phyloP scores from a whole-genome alignment of 164 flowering plant species.

The Vitis amurensis region DNA sequence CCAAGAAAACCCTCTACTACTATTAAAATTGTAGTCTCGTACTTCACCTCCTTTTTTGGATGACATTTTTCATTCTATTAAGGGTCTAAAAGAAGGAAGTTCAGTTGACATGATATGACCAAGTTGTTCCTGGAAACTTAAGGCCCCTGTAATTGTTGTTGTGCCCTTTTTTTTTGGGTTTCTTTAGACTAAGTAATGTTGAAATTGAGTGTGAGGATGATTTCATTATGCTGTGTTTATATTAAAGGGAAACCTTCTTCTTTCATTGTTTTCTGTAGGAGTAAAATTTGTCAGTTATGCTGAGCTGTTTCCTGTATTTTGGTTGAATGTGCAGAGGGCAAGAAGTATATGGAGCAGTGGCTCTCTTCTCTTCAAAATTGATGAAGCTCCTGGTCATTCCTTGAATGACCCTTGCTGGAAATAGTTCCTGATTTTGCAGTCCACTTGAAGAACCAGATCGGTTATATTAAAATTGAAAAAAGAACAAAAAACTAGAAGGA shows the following conservation, averaged over 20 bases:
- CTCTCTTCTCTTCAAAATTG: conserved; percentile 44
- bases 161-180: not conserved
- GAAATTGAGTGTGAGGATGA: not conserved
- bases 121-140: not conserved
- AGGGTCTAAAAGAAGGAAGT: too few species aligned
- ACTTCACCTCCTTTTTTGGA: not conserved
- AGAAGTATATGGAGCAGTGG: conserved; percentile 44
- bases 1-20: not conserved
- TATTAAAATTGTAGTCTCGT: not conserved
- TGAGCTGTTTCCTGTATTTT: conserved; percentile 7
- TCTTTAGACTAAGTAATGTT: not conserved
- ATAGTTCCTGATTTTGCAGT: too few species aligned
- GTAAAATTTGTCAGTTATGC: not conserved
- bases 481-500: not conserved
- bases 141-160: not conserved
- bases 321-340: conserved; percentile 31
- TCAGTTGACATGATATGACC: not conserved
- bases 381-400: conserved; percentile 5
- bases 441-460: not conserved
- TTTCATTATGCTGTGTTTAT: not conserved
- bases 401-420: not conserved
- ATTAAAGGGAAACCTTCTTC: not conserved
- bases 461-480: not conserved
- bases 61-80: too few species aligned
- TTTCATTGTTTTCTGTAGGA: not conserved